Base-by-base conservation (phyloP, 768 basidiomycete species). In the Mrakia hoshinonis region DNA sequence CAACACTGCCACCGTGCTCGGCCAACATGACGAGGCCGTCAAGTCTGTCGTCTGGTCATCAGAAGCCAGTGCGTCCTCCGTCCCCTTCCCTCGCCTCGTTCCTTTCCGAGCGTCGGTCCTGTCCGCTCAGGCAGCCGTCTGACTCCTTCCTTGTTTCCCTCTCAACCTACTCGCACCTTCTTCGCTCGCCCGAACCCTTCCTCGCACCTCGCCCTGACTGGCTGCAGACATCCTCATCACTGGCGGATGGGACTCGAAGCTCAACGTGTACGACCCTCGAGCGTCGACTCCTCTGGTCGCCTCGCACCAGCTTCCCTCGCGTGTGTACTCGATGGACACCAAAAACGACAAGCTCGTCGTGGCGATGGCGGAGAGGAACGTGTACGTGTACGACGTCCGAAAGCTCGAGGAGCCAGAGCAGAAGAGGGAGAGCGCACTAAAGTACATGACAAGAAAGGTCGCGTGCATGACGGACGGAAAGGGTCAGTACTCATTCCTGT, bases 391-490 rank as follows among this genome's bases (percentile, higher is more conserved):
- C 76, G 91, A 94, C 75, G 82, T 92, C 20, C 83, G 91, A 34
- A 87, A 87, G 73, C 88, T 97, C 13, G 39, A 43, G 26, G 81
- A 83, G 66, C 88, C 90, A 0, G 83, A 85, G 66, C 90, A 93
- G 77, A 84, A 87, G 78, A 81, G 96, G 73, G 96, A 97, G 81
- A 92, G 91, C 78, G 92, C 91, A 74, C 80, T 99, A 72, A 96
- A 96, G 80, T 97, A 90, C 78, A 89, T 96, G 89, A 97, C 94
- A 49, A 82, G 92, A 70, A 88, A 88, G 60, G 79, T 99, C 67
- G 91, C 89, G 18, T 92, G 91, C 77, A 98, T 98, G 94, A 83
- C 85, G 1, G 90, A 91, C 78, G 93, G 94, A 2, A 86, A 92
- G 81, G 94, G 93, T 90, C 73, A 51, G 83, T 76, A 9, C 7